Evolutionary conservation across 2,329 filamentous ascomycete species (phyloP).

Genomic region (Dothiorella sarmentorum): DNA sequence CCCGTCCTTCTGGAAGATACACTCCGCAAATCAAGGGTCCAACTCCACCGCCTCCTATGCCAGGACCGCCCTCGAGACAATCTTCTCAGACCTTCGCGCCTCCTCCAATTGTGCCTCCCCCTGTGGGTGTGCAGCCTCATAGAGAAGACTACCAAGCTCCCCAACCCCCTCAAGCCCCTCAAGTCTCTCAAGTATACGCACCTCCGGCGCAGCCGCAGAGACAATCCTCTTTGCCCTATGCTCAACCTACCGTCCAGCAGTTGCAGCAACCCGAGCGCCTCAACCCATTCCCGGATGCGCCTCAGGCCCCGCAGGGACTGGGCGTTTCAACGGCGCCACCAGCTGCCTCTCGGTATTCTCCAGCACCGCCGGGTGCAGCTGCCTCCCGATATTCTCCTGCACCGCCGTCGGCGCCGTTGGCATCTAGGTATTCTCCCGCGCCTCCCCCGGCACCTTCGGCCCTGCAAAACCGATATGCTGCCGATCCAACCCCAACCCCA

Average conservation of each 20-base stretch:
- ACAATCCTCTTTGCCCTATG: conserved; percentile 5
- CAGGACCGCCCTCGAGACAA: conserved; percentile 5
- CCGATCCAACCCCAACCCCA: conserved; percentile 37
- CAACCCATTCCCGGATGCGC: conserved; percentile 37
- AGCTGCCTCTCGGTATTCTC: conserved; percentile 42
- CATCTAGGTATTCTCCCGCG: conserved; percentile 59
- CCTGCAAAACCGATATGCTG: conserved; percentile 37
- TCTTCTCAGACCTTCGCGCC: conserved; percentile 6
- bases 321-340: conserved; percentile 19
- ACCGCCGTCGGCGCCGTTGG: conserved; percentile 27
- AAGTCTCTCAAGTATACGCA: conserved; percentile 1
- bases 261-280: conserved; percentile 42
- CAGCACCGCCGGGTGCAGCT: conserved; percentile 33
- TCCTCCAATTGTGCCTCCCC: not conserved
- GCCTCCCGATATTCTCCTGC: conserved; percentile 42
- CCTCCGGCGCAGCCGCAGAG: conserved; percentile 18
- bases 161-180: not conserved
- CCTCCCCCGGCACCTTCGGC: conserved; percentile 39
- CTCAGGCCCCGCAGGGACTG: conserved; percentile 32
- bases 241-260: conserved; percentile 24
- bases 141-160: conserved; percentile 16
- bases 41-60: conserved; percentile 24
- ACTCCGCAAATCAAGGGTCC: conserved; percentile 32
- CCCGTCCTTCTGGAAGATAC: conserved; percentile 38
- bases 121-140: not conserved